phyloP scores from a whole-genome alignment of 1,284 basidiomycete species.

The Filobasidium uniguttulatum region DNA sequence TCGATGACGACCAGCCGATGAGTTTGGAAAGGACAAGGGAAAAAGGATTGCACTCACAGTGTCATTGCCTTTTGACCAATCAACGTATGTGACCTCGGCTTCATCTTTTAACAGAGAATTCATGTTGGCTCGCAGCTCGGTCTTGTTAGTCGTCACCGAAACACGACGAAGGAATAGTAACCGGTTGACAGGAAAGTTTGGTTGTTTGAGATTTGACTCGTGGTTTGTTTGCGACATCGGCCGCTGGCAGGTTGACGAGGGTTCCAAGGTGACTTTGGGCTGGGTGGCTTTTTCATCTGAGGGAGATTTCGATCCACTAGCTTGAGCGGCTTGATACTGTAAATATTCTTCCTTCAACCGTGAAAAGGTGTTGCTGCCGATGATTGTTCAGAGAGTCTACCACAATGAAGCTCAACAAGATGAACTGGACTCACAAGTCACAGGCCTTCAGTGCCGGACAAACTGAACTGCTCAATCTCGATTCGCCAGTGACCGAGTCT shows the following conservation, averaged over 20 bases:
- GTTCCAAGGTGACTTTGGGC: background rate
- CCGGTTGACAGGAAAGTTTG: constrained; percentile 4
- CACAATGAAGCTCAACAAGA: background rate
- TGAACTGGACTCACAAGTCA: background rate
- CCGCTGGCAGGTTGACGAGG: background rate
- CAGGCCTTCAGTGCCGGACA: background rate
- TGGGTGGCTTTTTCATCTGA: background rate
- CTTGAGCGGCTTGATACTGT: background rate
- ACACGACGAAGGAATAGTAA: constrained; percentile 11
- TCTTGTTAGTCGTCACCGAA: constrained; percentile 15
- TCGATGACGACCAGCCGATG: too few species aligned
- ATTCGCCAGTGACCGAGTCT: too few species aligned
- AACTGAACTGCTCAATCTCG: too few species aligned
- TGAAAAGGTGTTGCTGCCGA: background rate
- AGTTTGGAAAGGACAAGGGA: too few species aligned
- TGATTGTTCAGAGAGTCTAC: background rate
- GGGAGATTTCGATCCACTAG: background rate
- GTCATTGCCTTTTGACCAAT: constrained; percentile 16
- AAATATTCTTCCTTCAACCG: background rate
- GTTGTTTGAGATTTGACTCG: background rate
- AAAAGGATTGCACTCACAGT: constrained; percentile 3
- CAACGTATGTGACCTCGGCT: constrained; percentile 14
- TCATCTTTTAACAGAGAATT: constrained; percentile 1
- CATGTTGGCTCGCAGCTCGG: constrained; percentile 10
- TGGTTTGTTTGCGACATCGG: background rate